Evolutionary conservation across 495 filamentous ascomycete species (phyloP).

Genomic region (Venustampulla echinocandica): DNA sequence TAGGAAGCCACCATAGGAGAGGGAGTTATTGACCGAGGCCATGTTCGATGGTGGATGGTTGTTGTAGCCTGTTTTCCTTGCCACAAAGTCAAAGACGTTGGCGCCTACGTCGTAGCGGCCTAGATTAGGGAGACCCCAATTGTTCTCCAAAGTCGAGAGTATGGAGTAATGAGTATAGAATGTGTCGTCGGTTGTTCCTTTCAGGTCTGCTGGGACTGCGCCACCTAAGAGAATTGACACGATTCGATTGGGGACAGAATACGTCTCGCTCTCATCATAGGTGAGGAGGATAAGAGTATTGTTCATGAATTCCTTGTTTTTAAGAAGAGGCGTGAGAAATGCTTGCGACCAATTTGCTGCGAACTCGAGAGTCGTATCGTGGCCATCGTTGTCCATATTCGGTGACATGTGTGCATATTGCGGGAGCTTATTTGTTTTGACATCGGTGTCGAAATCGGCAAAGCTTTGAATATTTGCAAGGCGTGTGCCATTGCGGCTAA

Average conservation of each 20-base stretch:
- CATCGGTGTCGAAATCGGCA: constrained; percentile 41
- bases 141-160: constrained; percentile 53
- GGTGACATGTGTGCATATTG: constrained; percentile 62
- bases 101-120: constrained; percentile 66
- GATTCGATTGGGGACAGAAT: constrained; percentile 48
- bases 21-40: constrained; percentile 51
- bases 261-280: constrained; percentile 56
- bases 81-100: constrained; percentile 56
- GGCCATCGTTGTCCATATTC: constrained; percentile 65
- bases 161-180: constrained; percentile 69
- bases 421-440: constrained; percentile 47
- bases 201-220: constrained; percentile 47
- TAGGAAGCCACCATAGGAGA: constrained; percentile 54
- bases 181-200: constrained; percentile 52
- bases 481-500: constrained; percentile 43
- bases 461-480: constrained; percentile 54
- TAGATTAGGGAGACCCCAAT: constrained; percentile 59
- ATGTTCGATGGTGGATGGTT: constrained; percentile 50
- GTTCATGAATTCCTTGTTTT: constrained; percentile 49
- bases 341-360: constrained; percentile 48
- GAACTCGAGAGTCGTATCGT: constrained; percentile 53
- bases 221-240: constrained; percentile 55
- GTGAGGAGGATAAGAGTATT: constrained; percentile 60
- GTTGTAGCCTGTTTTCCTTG: constrained; percentile 46
- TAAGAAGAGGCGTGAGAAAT: constrained; percentile 51